Evolutionary conservation across 352 stramenopile species (phyloP).

Genomic region (Phytophthora multivora): DNA sequence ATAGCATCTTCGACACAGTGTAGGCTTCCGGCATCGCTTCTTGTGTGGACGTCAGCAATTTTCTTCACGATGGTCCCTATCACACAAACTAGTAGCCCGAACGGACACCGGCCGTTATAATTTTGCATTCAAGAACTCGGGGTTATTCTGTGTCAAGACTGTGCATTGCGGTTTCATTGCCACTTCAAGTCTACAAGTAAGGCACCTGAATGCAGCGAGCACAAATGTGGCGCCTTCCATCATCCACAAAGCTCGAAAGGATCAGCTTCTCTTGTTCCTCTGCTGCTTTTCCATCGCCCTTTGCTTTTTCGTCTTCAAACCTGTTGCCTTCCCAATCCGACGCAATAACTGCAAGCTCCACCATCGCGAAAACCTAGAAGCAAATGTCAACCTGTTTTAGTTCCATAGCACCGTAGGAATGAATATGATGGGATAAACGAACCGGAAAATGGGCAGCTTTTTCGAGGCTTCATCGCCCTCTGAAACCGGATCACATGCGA

Average conservation of each 20-base stretch:
- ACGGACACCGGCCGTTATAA: constrained; percentile 24
- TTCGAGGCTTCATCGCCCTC: constrained; percentile 45
- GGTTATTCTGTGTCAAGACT: constrained; percentile 5
- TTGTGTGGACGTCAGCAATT: neutral
- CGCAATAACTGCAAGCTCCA: constrained; percentile 84
- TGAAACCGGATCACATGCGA: constrained; percentile 73
- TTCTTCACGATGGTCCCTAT: neutral
- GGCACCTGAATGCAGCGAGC: neutral
- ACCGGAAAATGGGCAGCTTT: constrained; percentile 85
- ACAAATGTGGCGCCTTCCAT: constrained; percentile 2
- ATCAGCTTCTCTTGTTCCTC: constrained; percentile 26
- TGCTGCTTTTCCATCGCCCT: constrained; percentile 38
- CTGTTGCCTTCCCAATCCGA: constrained; percentile 78
- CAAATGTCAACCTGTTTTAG: neutral
- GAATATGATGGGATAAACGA: neutral
- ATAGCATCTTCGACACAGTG: constrained; percentile 87
- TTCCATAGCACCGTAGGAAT: neutral
- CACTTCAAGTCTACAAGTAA: constrained; percentile 28
- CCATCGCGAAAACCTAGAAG: constrained; percentile 75
- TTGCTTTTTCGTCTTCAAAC: constrained; percentile 78
- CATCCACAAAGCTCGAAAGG: neutral
- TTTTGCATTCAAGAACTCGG: constrained; percentile 8
- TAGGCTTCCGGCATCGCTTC: constrained; percentile 58
- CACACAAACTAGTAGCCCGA: constrained; percentile 2
- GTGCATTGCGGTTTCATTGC: constrained; percentile 23